phyloP scores from a whole-genome alignment of 441 rosid genomes.

The Bocquillonia castaneifolia region DNA sequence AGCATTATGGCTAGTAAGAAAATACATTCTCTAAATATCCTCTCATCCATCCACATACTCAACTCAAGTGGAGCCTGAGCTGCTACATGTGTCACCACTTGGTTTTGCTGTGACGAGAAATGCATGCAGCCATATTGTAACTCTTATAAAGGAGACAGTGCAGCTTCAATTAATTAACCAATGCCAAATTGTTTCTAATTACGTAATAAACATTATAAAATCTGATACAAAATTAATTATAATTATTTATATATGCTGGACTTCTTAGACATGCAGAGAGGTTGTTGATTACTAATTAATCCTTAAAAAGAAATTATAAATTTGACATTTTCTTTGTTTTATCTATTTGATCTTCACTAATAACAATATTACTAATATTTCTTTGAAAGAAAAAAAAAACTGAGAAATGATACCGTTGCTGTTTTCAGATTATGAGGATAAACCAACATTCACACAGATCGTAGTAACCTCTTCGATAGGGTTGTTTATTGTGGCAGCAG shows the following conservation, averaged over 20 bases:
- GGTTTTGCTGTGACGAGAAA: background rate
- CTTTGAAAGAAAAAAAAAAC: too few relatives aligned
- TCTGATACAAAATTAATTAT: slow-evolving; percentile 15
- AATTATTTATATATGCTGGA: slow-evolving; percentile 8
- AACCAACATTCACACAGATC: slow-evolving; percentile 56
- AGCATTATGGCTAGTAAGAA: background rate
- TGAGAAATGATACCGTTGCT: background rate
- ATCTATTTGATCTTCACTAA: background rate
- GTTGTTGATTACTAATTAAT: slow-evolving; percentile 13
- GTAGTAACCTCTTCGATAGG: slow-evolving; percentile 61
- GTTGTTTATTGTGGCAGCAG: slow-evolving; percentile 54
- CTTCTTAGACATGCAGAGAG: slow-evolving; percentile 40
- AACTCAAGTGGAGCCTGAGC: background rate
- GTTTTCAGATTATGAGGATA: slow-evolving; percentile 36
- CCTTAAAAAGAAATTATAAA: too few relatives aligned
- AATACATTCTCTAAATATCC: background rate
- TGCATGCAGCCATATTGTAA: slow-evolving; percentile 16
- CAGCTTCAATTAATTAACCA: slow-evolving; percentile 19
- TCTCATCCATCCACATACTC: slow-evolving; percentile 6
- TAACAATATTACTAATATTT: background rate
- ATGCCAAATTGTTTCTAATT: slow-evolving; percentile 24
- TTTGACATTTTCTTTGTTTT: background rate
- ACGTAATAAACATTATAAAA: slow-evolving; percentile 10
- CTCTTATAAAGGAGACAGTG: slow-evolving; percentile 28
- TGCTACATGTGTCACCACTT: slow-evolving; percentile 17